These are phyloP conservation scores for Monosporascus sp. DNA, from an alignment of 2,329 filamentous ascomycete species.

Conservation along the genomic window DNA sequence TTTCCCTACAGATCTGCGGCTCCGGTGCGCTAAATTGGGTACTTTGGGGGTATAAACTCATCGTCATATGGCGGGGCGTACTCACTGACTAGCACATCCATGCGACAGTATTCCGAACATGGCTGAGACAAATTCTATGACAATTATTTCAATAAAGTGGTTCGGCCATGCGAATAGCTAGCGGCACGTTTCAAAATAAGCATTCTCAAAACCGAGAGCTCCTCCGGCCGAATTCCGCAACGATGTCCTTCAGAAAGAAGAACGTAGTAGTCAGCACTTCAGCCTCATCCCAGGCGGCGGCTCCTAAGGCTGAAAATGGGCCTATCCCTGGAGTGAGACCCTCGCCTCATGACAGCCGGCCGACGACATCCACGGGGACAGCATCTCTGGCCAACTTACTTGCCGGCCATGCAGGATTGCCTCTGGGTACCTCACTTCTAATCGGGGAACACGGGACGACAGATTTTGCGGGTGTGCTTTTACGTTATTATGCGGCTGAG, in stretches of 20 bases:
- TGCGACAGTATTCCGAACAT: neutral
- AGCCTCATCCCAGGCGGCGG: slow-evolving; percentile 22
- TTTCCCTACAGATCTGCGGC: neutral
- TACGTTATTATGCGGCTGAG: slow-evolving; percentile 89
- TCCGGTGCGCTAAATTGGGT: neutral
- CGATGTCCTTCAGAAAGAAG: slow-evolving; percentile 56
- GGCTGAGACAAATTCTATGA: neutral
- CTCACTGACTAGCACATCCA: neutral
- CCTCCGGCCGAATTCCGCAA: neutral
- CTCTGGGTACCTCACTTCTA: slow-evolving; percentile 73
- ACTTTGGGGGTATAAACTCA: neutral
- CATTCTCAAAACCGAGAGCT: neutral
- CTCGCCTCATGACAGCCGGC: slow-evolving; percentile 80
- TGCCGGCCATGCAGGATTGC: slow-evolving; percentile 79
- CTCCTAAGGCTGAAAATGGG: slow-evolving; percentile 30
- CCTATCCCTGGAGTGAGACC: slow-evolving; percentile 58
- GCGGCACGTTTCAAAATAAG: neutral
- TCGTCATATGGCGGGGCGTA: neutral
- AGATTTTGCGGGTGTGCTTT: slow-evolving; percentile 79
- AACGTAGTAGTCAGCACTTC: slow-evolving; percentile 45
- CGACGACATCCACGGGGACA: slow-evolving; percentile 87
- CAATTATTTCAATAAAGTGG: neutral
- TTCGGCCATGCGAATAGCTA: neutral
- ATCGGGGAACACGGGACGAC: slow-evolving; percentile 89
- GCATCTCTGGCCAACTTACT: slow-evolving; percentile 78